Base-by-base conservation (phyloP, 2,329 filamentous ascomycete genomes). In the Neonectria sp. region DNA sequence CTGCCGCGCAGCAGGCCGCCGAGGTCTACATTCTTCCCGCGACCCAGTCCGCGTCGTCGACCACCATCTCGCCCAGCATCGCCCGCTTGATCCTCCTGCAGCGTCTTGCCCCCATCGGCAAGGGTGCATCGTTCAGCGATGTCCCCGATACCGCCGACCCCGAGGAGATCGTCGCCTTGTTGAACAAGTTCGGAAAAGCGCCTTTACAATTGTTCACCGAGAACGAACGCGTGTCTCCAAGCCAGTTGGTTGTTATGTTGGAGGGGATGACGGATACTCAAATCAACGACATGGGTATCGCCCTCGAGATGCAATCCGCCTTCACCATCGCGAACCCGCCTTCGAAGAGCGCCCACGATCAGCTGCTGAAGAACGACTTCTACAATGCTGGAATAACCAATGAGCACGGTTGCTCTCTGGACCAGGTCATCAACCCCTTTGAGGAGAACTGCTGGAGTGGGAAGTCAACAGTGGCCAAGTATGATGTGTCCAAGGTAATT, bases 131-230 rank as follows among this genome's bases (percentile, higher is more conserved):
- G 71, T 82, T 82, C 74, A 84, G 80, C 76, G 86, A 84, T 73
- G 81, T 85, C 58, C 84, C 81, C 43, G 77, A 80, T 31, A 79
- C 77, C 37, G 70, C 82, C 66, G 77, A 82, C 52, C 58, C 74
- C 27, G 82, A 86, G 64, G 84, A 88, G 48, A 85, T 87, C 9
- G 79, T 93, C 45, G 81, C 83, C 55, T 81, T 88, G 71, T 82
- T 94, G 75, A 89, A 90, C 75, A 81, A 82, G 56, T 92, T 89
- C 78, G 91, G 90, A 68, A 88, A 86, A 68, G 76, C 81, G 33
- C 79, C 86, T 7, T 72, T 81, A 60, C 78, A 83, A 24, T 80
- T 93, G 37, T 90, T 93, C 72, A 63, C 77, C 5, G 75, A 79
- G 48, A 68, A 71, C 12, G 71, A 76, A 21, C 75, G 79, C 55